Evolutionary conservation across 148 eudicot species (phyloP), one percentile per base, ranked within the genome.

Genomic region (Agrostemma githago): DNA sequence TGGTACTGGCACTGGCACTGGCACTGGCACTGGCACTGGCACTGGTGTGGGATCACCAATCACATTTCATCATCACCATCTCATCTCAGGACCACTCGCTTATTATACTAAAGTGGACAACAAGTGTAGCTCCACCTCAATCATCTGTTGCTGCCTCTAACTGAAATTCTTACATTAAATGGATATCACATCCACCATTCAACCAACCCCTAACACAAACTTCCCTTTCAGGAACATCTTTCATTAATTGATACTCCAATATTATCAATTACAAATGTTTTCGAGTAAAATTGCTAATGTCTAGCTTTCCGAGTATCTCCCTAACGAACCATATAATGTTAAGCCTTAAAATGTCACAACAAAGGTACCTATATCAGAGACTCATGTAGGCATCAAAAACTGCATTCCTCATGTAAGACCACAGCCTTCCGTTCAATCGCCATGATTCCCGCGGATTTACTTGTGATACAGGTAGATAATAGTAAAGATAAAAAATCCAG

Each of bases 401-500:
- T 42, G 81, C 44, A 58, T 34, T 15, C 6, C 74, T 44, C 11
- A 12, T n/a, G 20, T 14, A 46, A n/a, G 41, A 20, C 5, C 17
- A 15, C 58, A 66, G 1, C 48, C 56, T 1, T 15, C 21, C 46
- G 19, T 16, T 39, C 6, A 19, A 21, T 21, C 39, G 46, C 44
- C 68, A 5, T 62, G 19, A 69, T 3, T 39, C 46, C 38, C 34
- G 34, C 34, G 59, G 62, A 53, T 68, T 68, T 79, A 79, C 81
- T 79, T 79, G 65, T 79, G 81, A 17, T 74, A 74, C 74, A 79
- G 62, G 74, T 74, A 79, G 6, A 79, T n/a, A 21, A 79, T 54
- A 53, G 77, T 74, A 74, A 79, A 79, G 70, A 79, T 62, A 40
- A 79, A 79, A 70, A 79, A 79, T 56, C 57, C 81, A 69, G 71